Percentiles rank a stretch among this genome's conserved stretches.
Evolutionary conservation across 257 asterid species (phyloP).

Genomic region (Lycium ferocissimum): DNA sequence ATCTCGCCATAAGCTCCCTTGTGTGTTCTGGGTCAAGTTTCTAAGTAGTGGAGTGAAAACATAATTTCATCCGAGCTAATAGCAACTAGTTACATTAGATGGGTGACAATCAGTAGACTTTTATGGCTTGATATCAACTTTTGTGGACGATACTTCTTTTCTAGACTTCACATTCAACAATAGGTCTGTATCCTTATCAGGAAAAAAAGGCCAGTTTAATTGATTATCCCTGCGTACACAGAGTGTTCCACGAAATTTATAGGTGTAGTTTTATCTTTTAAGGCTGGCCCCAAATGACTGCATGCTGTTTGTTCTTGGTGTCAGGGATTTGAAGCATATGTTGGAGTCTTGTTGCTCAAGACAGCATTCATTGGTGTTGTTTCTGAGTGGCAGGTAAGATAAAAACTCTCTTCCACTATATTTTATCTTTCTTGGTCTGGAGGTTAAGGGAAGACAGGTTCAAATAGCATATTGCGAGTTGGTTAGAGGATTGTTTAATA

Average conservation of each 20-base stretch:
- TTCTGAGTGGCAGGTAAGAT: constrained; percentile 92
- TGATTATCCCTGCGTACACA: neutral
- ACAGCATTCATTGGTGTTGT: constrained; percentile 71
- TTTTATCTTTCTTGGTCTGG: neutral
- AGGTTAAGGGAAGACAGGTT: neutral
- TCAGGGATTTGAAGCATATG: constrained; percentile 92
- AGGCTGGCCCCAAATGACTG: constrained; percentile 23
- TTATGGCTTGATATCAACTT: constrained; percentile 9
- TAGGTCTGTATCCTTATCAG: neutral
- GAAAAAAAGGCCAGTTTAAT: neutral
- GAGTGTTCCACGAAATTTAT: neutral
- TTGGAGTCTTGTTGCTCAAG: constrained; percentile 83
- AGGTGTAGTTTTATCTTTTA: neutral
- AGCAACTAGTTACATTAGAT: neutral
- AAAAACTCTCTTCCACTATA: neutral
- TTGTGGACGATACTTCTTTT: neutral
- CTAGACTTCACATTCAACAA: neutral
- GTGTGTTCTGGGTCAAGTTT: neutral
- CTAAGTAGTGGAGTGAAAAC: neutral
- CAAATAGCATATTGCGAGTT: neutral
- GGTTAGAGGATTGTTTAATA: neutral
- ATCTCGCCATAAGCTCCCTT: neutral
- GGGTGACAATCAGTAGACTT: neutral
- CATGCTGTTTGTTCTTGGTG: constrained; percentile 29
- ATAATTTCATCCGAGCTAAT: neutral